Percentiles rank a stretch among this genome's conserved stretches.
These are phyloP conservation scores for Rhodosporidiobolus odoratus DNA, from an alignment of 768 basidiomycete genomes.

Conservation along the genomic window DNA sequence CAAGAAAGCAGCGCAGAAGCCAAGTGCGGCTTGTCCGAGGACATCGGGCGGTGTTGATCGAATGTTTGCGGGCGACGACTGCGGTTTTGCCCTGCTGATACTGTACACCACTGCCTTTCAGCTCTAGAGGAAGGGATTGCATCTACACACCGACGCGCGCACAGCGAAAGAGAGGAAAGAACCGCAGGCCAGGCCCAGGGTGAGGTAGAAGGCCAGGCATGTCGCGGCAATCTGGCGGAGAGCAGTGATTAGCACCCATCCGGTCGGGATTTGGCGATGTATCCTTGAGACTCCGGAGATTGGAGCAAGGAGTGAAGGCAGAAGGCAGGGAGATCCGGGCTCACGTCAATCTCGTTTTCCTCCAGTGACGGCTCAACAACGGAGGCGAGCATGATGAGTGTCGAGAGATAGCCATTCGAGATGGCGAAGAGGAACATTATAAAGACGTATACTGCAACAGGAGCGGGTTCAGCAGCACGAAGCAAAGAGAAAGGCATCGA, in stretches of 20 bases:
- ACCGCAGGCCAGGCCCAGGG: conserved; percentile 33
- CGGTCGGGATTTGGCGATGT: too few relatives aligned
- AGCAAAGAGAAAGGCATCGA: not conserved
- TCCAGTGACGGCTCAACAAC: conserved; percentile 36
- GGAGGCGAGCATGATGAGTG: conserved; percentile 41
- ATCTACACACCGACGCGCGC: conserved; percentile 15
- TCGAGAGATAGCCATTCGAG: conserved; percentile 40
- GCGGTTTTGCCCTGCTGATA: too few relatives aligned
- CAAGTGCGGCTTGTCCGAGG: too few relatives aligned
- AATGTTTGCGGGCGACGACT: too few relatives aligned
- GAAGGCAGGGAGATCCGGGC: not conserved
- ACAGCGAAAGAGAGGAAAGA: conserved; percentile 33
- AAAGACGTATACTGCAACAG: conserved; percentile 29
- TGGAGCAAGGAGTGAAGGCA: too few relatives aligned
- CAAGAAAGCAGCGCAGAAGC: not conserved
- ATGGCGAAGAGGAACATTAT: conserved; percentile 41
- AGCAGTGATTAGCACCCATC: too few relatives aligned
- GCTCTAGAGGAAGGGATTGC: too few relatives aligned
- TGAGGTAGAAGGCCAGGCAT: conserved; percentile 39
- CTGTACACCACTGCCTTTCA: too few relatives aligned
- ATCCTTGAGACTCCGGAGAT: too few relatives aligned
- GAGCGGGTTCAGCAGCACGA: not conserved
- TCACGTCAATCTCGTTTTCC: conserved; percentile 38
- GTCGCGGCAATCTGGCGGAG: conserved; percentile 24
- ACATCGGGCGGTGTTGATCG: too few relatives aligned